Evolutionary conservation across 1,284 basidiomycete species (phyloP), one percentile per base, ranked within the genome.

Genomic region (Ceratobasidium sp.): DNA sequence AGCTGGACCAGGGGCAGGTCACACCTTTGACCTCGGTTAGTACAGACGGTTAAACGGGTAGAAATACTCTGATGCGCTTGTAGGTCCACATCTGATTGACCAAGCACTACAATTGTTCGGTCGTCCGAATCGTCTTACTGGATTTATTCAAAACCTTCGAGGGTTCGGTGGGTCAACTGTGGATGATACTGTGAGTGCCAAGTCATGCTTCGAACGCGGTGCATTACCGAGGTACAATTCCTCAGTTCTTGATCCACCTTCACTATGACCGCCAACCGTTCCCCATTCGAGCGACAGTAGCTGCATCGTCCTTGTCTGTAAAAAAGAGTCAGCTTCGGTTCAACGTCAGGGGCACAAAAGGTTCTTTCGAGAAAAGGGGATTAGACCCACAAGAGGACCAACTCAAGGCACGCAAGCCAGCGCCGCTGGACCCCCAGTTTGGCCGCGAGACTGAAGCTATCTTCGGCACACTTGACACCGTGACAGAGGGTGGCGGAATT

Each of bases 61-160:
- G 11, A 8, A 56, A 38, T 18, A 16, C 38, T 33, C 44, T 46
- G n/a, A 21, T 7, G n/a, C 18, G 9, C 16, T 42, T 21, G 7
- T 25, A 70, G 67, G 67, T 14, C 67, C 67, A 14, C 67, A 70
- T 21, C n/a, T 70, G 72, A 87, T 95, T 77, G 93, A 95, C 81
- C 92, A 95, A 80, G 84, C 87, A 6, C 82, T 95, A 33, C 82
- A 84, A 12, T 84, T 95, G 56, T 95, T 95, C 77, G 94, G 93
- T 46, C 83, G 86, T 64, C 93, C 94, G 0, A 78, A 84, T 40
- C 86, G 81, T 72, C 81, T 95, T 36, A 92, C 89, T 3, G 90
- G 87, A 0, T 86, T 91, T 76, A 81, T 88, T 30, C 85, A 88
- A 76, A 93, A 93, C 77, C 80, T 86, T 51, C 84, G 91, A 61